Evolutionary conservation across 1,139 yeast genomes (phyloP).

Genomic region (Geotrichum cucujoidarum): DNA sequence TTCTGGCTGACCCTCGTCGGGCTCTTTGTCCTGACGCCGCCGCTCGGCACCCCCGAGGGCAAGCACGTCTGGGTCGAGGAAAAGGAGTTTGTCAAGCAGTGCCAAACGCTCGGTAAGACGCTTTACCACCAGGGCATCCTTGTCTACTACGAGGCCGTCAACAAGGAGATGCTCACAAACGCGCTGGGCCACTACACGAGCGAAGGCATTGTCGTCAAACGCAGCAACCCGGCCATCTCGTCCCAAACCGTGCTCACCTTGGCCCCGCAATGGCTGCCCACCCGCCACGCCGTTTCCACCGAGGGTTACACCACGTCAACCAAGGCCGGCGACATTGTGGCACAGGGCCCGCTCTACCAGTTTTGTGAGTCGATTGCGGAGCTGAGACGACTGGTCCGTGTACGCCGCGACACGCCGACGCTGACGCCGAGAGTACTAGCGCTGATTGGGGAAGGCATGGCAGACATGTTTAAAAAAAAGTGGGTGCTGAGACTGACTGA

Average conservation of each 20-base stretch:
- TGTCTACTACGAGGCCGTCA: slow-evolving; percentile 41
- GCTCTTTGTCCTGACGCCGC: slow-evolving; percentile 36
- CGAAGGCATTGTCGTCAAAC: slow-evolving; percentile 34
- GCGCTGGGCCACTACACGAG: slow-evolving; percentile 37
- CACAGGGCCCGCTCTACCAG: slow-evolving; percentile 31
- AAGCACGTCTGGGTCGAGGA: slow-evolving; percentile 31
- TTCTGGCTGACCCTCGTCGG: slow-evolving; percentile 42
- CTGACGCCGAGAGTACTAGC: slow-evolving; percentile 12
- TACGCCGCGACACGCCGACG: slow-evolving; percentile 21
- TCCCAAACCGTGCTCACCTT: neutral
- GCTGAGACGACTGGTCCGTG: slow-evolving; percentile 24
- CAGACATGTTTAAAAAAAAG: neutral
- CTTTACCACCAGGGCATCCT: slow-evolving; percentile 42
- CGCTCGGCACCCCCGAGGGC: slow-evolving; percentile 8
- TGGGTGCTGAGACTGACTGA: slow-evolving; percentile 3
- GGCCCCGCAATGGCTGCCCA: neutral
- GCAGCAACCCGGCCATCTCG: slow-evolving; percentile 17
- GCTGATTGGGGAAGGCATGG: slow-evolving; percentile 13
- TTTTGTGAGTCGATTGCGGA: slow-evolving; percentile 32
- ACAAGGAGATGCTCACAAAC: slow-evolving; percentile 39
- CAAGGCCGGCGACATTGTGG: slow-evolving; percentile 21
- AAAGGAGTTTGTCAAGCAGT: slow-evolving; percentile 33
- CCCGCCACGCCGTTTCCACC: neutral
- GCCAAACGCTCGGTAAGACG: slow-evolving; percentile 42
- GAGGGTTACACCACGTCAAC: neutral